phyloP scores from a whole-genome alignment of 495 filamentous ascomycete species.

The Penicillium alfredii region DNA sequence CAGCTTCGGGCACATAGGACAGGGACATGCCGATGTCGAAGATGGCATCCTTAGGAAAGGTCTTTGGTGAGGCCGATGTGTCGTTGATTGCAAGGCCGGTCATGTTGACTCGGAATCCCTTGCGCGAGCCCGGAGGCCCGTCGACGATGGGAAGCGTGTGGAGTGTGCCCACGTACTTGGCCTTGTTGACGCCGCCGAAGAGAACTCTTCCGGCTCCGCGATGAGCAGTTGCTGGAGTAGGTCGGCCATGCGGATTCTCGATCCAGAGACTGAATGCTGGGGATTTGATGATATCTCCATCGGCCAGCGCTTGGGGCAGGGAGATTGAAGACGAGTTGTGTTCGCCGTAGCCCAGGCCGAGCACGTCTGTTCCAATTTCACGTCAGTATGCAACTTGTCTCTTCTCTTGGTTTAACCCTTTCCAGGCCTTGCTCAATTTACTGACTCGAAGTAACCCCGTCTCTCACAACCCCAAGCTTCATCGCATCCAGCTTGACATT shows the following conservation, averaged over 20 bases:
- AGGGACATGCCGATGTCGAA: neutral
- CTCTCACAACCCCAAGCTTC: conserved; percentile 5
- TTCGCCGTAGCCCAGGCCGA: conserved; percentile 9
- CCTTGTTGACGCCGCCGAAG: conserved; percentile 13
- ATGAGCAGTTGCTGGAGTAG: too few relatives aligned
- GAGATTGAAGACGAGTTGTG: conserved; percentile 12
- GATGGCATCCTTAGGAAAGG: conserved; percentile 3
- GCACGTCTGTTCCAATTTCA: neutral
- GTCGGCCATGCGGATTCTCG: too few relatives aligned
- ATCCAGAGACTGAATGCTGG: conserved; percentile 13
- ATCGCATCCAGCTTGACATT: conserved; percentile 2
- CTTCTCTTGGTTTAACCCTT: too few relatives aligned
- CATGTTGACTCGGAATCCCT: conserved; percentile 8
- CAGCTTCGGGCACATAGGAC: conserved; percentile 6
- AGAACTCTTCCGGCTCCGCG: too few relatives aligned
- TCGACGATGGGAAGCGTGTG: conserved; percentile 11
- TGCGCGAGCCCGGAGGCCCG: neutral
- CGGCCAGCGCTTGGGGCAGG: conserved; percentile 8
- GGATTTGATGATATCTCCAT: conserved; percentile 10
- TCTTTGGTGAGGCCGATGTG: neutral
- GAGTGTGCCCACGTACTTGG: conserved; percentile 7
- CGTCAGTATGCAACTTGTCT: neutral
- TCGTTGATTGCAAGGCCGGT: conserved; percentile 8
- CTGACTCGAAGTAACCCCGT: neutral
- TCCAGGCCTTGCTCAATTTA: neutral